Conservation (phyloP, 257 asterid genomes). For the Coffea eugenioides region DNA sequence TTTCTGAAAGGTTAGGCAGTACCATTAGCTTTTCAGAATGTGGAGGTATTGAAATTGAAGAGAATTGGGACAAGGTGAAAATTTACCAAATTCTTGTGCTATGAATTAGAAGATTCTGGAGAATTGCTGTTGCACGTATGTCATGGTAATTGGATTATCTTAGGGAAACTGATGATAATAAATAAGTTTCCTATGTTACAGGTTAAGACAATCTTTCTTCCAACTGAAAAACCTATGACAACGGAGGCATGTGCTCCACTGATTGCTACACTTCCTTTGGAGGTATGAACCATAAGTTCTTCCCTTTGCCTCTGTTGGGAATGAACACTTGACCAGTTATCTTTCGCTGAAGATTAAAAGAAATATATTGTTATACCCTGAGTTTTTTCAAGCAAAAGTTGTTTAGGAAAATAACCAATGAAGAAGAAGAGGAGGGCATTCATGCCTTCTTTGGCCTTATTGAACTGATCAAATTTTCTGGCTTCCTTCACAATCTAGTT, state of each 20-base stretch:
- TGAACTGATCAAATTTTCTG: neutral
- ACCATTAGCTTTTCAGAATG: slow-evolving; percentile 92
- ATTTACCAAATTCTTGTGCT: neutral
- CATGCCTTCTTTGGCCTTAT: neutral
- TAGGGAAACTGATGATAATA: neutral
- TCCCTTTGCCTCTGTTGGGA: neutral
- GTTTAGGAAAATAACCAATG: neutral
- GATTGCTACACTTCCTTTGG: slow-evolving; percentile 87
- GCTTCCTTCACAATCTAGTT: neutral
- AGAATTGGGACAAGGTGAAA: slow-evolving; percentile 92
- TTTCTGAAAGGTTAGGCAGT: slow-evolving; percentile 86
- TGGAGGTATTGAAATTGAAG: slow-evolving; percentile 95
- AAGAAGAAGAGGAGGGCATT: neutral
- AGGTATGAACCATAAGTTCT: slow-evolving; percentile 44
- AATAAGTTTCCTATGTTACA: slow-evolving; percentile 27
- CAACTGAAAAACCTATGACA: slow-evolving; percentile 73
- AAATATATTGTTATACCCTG: neutral
- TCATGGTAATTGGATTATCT: neutral
- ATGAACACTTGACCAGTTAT: neutral
- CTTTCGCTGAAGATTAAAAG: neutral
- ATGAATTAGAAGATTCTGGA: neutral
- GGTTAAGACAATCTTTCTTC: slow-evolving; percentile 81
- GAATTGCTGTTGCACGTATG: neutral
- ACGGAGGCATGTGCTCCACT: slow-evolving; percentile 87
- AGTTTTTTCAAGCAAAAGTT: neutral